phyloP scores from a whole-genome alignment of 2,329 filamentous ascomycete species.

The Cryphonectria japonica region DNA sequence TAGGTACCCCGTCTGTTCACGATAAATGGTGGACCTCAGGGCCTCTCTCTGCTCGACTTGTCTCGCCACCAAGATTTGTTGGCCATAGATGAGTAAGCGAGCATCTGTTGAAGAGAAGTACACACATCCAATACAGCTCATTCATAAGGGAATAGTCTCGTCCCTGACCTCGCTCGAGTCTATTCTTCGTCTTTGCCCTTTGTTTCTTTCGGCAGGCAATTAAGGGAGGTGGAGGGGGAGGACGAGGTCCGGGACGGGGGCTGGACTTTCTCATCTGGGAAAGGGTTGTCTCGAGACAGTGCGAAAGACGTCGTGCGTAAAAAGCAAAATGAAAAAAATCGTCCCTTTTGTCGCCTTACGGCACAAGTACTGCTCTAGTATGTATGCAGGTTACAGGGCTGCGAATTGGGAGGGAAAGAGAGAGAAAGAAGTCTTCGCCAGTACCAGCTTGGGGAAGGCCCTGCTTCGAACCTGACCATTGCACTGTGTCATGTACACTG shows the following conservation, averaged over 20 bases:
- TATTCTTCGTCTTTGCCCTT: neutral
- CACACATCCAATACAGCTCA: too few species aligned
- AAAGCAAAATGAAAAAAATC: neutral
- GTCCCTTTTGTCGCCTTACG: neutral
- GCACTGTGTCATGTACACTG: neutral
- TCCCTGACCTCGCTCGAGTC: neutral
- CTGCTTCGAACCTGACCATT: neutral
- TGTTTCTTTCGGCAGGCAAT: neutral
- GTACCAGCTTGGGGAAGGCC: neutral
- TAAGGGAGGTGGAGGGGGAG: neutral
- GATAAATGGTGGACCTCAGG: neutral
- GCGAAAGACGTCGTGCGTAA: conserved; percentile 1
- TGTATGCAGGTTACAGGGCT: neutral
- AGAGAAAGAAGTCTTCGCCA: neutral
- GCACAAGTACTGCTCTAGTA: neutral
- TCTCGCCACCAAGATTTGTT: neutral
- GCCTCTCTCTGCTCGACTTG: neutral
- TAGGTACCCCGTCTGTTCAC: neutral
- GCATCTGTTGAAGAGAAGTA: too few species aligned
- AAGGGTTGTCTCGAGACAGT: conserved; percentile 18
- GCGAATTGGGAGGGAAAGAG: neutral
- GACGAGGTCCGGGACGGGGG: neutral
- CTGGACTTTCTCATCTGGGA: conserved; percentile 17
- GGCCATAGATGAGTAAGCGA: neutral
- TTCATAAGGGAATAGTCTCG: too few species aligned